Base-by-base conservation (phyloP, 2,329 filamentous ascomycete species). In the Hypocreales sp. region DNA sequence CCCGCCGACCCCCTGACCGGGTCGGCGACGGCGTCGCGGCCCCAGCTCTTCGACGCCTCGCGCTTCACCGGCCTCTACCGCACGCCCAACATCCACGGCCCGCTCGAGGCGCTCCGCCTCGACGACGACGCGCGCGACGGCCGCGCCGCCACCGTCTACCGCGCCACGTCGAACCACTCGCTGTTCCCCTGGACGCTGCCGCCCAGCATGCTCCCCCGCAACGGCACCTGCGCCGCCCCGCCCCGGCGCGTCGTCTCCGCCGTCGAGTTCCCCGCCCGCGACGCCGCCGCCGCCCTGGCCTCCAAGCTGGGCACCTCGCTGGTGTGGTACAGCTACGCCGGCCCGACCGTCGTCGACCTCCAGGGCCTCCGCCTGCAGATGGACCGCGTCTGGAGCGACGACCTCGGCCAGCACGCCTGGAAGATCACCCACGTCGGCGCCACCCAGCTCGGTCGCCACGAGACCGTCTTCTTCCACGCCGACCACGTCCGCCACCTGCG, bases 181-280 rank as follows among this genome's bases (percentile, higher is more conserved):
- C 76, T 81, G 41, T 95, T 84, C 44, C 90, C 90, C 0, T 95
- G 87, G 87, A 95, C 90, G 1, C 58, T 98, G 0, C 87, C 90
- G 0, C 59, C 62, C 1, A 64, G 70, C 15, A 61, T 92, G 39
- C 64, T 94, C 3, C 83, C 86, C 0, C 53, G 58, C 8, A 72
- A 92, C 41, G 87, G 79, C 1, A 77, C 66, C n/a, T 92, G 82
- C 39, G 65, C 76, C 5, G 71, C 68, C 9, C 75, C 92, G 37
- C 64, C 72, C 5, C 61, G 73, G 31, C 76, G 78, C 12, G 63
- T 77, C 8, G 79, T 82, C 3, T 74, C 90, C 13, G 60, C 60
- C 27, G 67, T 77, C 30, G 71, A 77, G 39, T 77, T 77, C 38
- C 67, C 71, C 1, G 50, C 59, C 8, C 61, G 51, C 24, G 53